Evolutionary conservation across 768 basidiomycete species (phyloP).

Genomic region (Tremella fuciformis): DNA sequence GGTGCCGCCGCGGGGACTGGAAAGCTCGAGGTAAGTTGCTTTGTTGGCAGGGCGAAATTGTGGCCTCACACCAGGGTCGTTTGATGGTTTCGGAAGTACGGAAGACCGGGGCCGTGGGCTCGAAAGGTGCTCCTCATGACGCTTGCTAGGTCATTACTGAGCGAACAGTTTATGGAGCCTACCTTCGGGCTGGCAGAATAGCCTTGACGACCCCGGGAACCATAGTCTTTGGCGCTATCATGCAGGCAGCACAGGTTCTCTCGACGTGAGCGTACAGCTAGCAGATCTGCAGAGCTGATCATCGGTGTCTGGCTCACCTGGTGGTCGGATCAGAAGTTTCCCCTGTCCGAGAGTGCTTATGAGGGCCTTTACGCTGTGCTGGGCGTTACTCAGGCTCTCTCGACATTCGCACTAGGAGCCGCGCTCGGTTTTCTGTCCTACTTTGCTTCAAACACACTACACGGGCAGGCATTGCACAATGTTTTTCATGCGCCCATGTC

Average conservation of each 20-base stretch:
- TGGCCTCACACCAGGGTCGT: slow-evolving; percentile 54
- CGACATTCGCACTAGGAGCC: slow-evolving; percentile 63
- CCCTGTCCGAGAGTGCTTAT: slow-evolving; percentile 61
- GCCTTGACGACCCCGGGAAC: slow-evolving; percentile 59
- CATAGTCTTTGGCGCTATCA: slow-evolving; percentile 57
- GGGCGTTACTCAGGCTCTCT: slow-evolving; percentile 61
- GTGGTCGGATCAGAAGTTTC: slow-evolving; percentile 65
- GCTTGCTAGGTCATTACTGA: slow-evolving; percentile 18
- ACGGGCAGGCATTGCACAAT: slow-evolving; percentile 62
- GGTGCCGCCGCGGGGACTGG: slow-evolving; percentile 59
- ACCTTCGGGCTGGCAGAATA: slow-evolving; percentile 61
- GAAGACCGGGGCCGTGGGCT: slow-evolving; percentile 60
- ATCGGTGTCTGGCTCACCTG: slow-evolving; percentile 62
- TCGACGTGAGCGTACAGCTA: slow-evolving; percentile 56
- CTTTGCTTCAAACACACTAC: slow-evolving; percentile 64
- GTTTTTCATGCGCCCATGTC: slow-evolving; percentile 64
- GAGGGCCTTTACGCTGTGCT: slow-evolving; percentile 65
- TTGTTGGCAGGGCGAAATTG: background rate
- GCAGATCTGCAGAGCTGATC: background rate
- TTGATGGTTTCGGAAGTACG: slow-evolving; percentile 65
- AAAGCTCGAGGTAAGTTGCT: slow-evolving; percentile 56
- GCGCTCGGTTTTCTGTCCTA: slow-evolving; percentile 61
- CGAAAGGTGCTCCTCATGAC: slow-evolving; percentile 19
- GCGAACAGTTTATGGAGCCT: slow-evolving; percentile 61
- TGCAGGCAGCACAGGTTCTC: slow-evolving; percentile 58